phyloP scores from a whole-genome alignment of 192 early-diverging fungal species.

The Backusella mclennaniae region DNA sequence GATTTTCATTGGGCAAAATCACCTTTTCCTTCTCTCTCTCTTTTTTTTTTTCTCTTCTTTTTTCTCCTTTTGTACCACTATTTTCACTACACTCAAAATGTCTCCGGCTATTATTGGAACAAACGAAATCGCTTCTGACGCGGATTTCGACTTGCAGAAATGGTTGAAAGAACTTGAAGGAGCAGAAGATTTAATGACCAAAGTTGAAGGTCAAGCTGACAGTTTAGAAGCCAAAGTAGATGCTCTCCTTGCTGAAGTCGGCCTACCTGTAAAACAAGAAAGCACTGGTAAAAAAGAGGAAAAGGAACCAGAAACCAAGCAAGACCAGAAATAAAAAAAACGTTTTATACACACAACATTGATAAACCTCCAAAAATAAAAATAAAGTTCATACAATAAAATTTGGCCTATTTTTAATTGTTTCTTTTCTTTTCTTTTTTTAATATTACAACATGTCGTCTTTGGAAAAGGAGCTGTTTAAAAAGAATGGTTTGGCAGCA shows the following conservation, averaged over 20 bases:
- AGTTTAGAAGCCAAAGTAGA: conserved; percentile 24
- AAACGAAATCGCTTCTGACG: conserved; percentile 3
- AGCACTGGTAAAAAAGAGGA: neutral
- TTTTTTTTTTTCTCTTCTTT: neutral
- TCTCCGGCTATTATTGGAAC: neutral
- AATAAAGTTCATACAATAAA: neutral
- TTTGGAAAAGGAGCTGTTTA: conserved; percentile 29
- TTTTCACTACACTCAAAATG: neutral
- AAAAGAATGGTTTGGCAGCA: conserved; percentile 8
- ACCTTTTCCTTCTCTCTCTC: neutral
- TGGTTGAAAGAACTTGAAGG: conserved; percentile 28
- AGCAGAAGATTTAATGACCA: conserved; percentile 24
- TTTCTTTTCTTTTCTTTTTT: neutral
- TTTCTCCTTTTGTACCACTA: neutral
- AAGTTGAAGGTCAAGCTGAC: conserved; percentile 22
- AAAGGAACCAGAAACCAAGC: neutral
- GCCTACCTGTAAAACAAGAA: neutral
- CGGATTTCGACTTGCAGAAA: conserved; percentile 17
- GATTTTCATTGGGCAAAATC: neutral
- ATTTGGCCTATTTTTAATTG: neutral
- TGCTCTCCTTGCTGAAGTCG: conserved; percentile 15
- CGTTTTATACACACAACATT: neutral
- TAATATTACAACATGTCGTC: conserved; percentile 22
- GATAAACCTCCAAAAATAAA: neutral
- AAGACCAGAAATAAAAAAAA: neutral